Evolutionary conservation across 805 yeast genomes (phyloP).

Genomic region (Metschnikowia shivogae): DNA sequence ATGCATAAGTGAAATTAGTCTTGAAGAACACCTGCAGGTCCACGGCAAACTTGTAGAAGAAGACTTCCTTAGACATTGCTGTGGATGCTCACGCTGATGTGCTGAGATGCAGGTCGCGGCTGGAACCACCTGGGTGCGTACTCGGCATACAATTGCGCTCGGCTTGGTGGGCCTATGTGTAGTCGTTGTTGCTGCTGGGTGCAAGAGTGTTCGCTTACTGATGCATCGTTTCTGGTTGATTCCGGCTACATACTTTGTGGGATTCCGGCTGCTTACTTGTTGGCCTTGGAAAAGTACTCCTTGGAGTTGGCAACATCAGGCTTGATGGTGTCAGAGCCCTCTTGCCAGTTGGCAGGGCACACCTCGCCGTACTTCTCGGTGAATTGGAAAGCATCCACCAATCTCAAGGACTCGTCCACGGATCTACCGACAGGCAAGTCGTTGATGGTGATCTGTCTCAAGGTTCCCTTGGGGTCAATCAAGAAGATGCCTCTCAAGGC

Average conservation of each 20-base stretch:
- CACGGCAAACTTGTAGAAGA: conserved; percentile 53
- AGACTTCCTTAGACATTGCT: conserved; percentile 20
- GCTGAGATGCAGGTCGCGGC: no score
- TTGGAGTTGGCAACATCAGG: conserved; percentile 19
- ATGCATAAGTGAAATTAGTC: conserved; percentile 67
- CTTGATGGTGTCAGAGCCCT: conserved; percentile 87
- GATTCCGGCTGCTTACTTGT: conserved; percentile 27
- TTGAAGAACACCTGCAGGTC: conserved; percentile 55
- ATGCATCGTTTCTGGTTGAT: neutral
- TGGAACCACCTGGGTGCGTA: no score
- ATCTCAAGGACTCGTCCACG: conserved; percentile 96
- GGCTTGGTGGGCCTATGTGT: no score
- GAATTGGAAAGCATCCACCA: conserved; percentile 99
- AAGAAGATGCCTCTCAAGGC: conserved; percentile 97
- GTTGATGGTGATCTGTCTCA: conserved; percentile 97
- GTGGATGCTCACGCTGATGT: neutral
- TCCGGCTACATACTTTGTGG: no score
- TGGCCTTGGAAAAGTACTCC: conserved; percentile 43
- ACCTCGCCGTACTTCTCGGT: conserved; percentile 99
- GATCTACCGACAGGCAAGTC: conserved; percentile 99
- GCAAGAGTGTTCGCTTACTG: neutral
- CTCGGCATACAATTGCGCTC: no score
- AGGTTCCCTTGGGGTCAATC: conserved; percentile 91
- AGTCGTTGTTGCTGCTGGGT: neutral
- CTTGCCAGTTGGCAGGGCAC: conserved; percentile 98